These are phyloP conservation scores for Aspergillus indologenus DNA, from an alignment of 495 filamentous ascomycete species.

Conservation along the genomic window DNA sequence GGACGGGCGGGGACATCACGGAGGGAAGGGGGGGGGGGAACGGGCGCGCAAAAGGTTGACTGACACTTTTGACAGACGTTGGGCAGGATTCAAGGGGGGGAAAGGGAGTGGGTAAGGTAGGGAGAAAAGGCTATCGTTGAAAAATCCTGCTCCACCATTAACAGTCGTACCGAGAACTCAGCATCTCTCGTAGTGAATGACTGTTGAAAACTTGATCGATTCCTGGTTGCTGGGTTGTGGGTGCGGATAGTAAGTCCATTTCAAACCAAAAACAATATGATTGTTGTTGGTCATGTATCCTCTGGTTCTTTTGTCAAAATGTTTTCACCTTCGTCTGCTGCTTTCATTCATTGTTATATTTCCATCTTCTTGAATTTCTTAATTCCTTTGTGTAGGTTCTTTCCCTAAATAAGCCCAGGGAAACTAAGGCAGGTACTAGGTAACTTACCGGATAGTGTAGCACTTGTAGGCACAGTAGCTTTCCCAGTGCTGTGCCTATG, in stretches of 20 bases:
- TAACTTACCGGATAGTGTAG: slow-evolving; percentile 1
- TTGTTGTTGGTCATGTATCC: too few species aligned
- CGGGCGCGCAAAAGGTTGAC: background rate
- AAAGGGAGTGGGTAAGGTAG: background rate
- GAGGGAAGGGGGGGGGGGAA: background rate
- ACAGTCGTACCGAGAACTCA: background rate
- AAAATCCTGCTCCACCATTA: background rate
- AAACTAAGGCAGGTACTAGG: background rate
- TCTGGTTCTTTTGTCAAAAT: too few species aligned
- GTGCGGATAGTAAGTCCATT: too few species aligned
- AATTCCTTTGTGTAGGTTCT: background rate
- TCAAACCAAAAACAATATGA: too few species aligned
- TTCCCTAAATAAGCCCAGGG: background rate
- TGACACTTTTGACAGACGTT: slow-evolving; percentile 5
- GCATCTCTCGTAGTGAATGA: background rate
- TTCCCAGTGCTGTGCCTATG: background rate
- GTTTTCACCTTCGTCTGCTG: too few species aligned
- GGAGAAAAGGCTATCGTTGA: background rate
- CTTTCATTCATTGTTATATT: too few species aligned
- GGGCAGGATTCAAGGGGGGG: background rate
- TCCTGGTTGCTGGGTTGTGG: too few species aligned
- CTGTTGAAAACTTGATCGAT: too few species aligned
- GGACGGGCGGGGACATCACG: background rate
- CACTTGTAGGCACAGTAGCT: background rate
- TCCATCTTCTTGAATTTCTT: too few species aligned